Evolutionary conservation across 306 rosid species (phyloP).

Genomic region (Trichosanthes truncata): DNA sequence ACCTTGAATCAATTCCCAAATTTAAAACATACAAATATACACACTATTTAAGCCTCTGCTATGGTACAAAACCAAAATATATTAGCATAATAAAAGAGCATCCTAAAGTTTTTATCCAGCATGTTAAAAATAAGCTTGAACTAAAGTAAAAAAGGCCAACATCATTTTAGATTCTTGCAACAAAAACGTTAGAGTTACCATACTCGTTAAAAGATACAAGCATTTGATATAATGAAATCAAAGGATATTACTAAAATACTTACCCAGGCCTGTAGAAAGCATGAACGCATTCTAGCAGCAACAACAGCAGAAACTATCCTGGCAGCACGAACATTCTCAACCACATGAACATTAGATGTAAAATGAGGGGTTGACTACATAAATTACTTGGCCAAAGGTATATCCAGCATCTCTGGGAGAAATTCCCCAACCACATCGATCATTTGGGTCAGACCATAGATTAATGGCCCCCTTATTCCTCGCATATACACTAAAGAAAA

Average conservation of each 20-base stretch:
- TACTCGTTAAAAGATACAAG: neutral
- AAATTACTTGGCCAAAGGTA: constrained; percentile 80
- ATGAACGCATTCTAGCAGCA: constrained; percentile 78
- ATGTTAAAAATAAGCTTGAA: neutral
- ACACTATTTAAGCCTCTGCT: neutral
- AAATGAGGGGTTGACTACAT: neutral
- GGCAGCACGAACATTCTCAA: constrained; percentile 64
- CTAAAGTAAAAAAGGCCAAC: neutral
- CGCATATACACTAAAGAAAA: no score
- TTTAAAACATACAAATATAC: neutral
- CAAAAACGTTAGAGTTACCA: neutral
- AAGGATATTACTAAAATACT: constrained; percentile 4
- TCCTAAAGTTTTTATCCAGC: neutral
- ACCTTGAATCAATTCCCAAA: neutral
- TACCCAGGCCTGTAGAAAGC: constrained; percentile 94
- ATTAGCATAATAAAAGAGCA: neutral
- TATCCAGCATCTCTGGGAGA: constrained; percentile 96
- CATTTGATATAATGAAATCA: constrained; percentile 6
- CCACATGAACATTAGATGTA: no score
- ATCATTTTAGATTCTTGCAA: neutral
- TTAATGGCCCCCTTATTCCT: no score
- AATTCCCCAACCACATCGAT: constrained; percentile 97
- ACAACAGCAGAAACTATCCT: constrained; percentile 84
- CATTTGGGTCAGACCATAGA: constrained; percentile 97
- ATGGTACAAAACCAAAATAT: neutral